phyloP scores from a whole-genome alignment of 2,329 filamentous ascomycete species.

The Blumeriella jaapii region DNA sequence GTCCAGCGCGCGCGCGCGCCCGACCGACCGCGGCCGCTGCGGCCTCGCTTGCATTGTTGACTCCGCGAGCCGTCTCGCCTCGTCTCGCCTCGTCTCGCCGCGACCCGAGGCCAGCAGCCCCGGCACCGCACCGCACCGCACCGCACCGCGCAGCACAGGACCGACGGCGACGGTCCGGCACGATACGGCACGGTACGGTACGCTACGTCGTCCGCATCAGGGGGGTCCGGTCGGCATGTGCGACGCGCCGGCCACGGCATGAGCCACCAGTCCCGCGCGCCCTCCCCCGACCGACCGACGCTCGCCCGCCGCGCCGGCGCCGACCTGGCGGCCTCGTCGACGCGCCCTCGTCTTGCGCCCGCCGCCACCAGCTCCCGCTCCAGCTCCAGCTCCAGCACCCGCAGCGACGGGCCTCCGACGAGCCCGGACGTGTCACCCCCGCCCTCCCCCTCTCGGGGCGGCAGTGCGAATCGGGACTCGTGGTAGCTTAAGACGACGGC shows the following conservation, averaged over 20 bases:
- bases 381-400: neutral
- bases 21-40: too few relatives aligned
- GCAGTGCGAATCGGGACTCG: constrained; percentile 16
- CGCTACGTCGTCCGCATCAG: constrained; percentile 7
- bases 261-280: constrained; percentile 22
- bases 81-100: neutral
- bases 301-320: too few relatives aligned
- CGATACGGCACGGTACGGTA: too few relatives aligned
- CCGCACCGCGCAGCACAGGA: constrained; percentile 10
- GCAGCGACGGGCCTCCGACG: too few relatives aligned
- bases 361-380: constrained; percentile 6
- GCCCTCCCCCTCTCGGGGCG: constrained; percentile 10
- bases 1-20: too few relatives aligned
- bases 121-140: neutral
- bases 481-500: too few relatives aligned
- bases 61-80: neutral
- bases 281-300: constrained; percentile 17
- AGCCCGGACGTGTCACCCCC: too few relatives aligned
- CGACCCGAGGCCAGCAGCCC: neutral
- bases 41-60: too few relatives aligned
- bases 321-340: constrained; percentile 7
- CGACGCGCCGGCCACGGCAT: constrained; percentile 24
- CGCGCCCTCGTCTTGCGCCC: neutral
- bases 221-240: constrained; percentile 15
- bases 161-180: too few relatives aligned